Base-by-base conservation (phyloP, 148 eudicot species). In the Chenopodium suecicum region DNA sequence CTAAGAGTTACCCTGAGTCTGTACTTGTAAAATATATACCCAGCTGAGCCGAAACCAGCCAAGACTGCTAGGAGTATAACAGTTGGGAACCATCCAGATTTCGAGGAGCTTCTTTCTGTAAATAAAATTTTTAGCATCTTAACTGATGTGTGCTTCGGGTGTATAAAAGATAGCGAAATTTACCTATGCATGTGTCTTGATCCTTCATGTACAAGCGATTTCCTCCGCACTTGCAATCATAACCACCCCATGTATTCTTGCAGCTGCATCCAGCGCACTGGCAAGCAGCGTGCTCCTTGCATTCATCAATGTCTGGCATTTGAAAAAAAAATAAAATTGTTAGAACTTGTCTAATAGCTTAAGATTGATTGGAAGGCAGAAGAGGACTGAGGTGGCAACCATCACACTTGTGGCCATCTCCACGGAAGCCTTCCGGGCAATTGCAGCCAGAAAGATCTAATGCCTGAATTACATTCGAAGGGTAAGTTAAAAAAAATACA, bases 151-250 rank as follows among this genome's bases (percentile, higher is more conserved):
- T 2, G 46, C 58, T 19, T 47, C 19, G 8, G 56, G 14, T 64
- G 29, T 8, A 20, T 10, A 0, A 25, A 7, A 31, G 27, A 66
- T 64, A 78, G 76, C 4, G 22, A 19, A 50, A 70, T 83, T 83
- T 89, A 94, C 98, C 97, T 23, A 97, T 94, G 69, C 98, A 97
- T 1, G 94, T 89, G 82, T 97, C 98, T 52, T 94, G 91, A 23
- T 91, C 93, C 68, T 41, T 82, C 78, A 97, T 91, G 69, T 97
- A 94, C 54, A 97, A 83, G 73, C 86, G 90, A 79, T 86, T 74
- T 7, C 91, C 93, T 4, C 76, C 81, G 48, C 99, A 97, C 82
- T 80, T 88, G 91, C 99, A 97, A 12, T 93, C 92, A 54, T 85
- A 92, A 75, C 96, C 93, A 60, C 99, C 98, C 93, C 94, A 97